Conservation (phyloP, 495 filamentous ascomycete species). For the Staphylotrichum tortipilum region DNA sequence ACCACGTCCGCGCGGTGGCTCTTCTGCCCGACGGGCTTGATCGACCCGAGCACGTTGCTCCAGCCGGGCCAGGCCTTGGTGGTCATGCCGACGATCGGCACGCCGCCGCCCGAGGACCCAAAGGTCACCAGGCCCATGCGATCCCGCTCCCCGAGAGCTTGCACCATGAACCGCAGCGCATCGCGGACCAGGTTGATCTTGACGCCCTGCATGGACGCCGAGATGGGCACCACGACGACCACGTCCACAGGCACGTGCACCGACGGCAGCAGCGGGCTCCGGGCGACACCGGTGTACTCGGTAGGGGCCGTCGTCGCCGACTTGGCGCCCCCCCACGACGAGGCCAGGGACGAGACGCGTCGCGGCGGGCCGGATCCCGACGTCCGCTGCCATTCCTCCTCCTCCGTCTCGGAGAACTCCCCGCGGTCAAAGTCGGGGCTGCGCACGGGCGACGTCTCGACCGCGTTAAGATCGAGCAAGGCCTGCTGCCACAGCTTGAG, state of each 20-base stretch:
- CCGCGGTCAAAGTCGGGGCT: slow-evolving; percentile 64
- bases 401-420: slow-evolving; percentile 76
- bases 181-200: slow-evolving; percentile 97
- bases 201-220: slow-evolving; percentile 96
- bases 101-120: slow-evolving; percentile 86
- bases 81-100: slow-evolving; percentile 95
- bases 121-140: slow-evolving; percentile 98
- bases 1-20: slow-evolving; percentile 94
- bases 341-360: slow-evolving; percentile 79
- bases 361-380: slow-evolving; percentile 51
- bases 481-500: slow-evolving; percentile 88
- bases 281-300: slow-evolving; percentile 64
- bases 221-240: slow-evolving; percentile 93
- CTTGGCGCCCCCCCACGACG: slow-evolving; percentile 73
- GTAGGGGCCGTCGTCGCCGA: slow-evolving; percentile 70
- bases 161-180: slow-evolving; percentile 84
- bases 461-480: slow-evolving; percentile 70
- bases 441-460: slow-evolving; percentile 51
- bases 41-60: slow-evolving; percentile 77
- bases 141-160: slow-evolving; percentile 85
- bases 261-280: slow-evolving; percentile 47
- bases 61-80: slow-evolving; percentile 90
- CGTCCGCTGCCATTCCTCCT: slow-evolving; percentile 77
- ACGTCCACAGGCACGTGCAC: slow-evolving; percentile 91
- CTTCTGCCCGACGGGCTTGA: slow-evolving; percentile 92